Evolutionary conservation across 768 basidiomycete species (phyloP).

Genomic region (Lactifluus echinatus): DNA sequence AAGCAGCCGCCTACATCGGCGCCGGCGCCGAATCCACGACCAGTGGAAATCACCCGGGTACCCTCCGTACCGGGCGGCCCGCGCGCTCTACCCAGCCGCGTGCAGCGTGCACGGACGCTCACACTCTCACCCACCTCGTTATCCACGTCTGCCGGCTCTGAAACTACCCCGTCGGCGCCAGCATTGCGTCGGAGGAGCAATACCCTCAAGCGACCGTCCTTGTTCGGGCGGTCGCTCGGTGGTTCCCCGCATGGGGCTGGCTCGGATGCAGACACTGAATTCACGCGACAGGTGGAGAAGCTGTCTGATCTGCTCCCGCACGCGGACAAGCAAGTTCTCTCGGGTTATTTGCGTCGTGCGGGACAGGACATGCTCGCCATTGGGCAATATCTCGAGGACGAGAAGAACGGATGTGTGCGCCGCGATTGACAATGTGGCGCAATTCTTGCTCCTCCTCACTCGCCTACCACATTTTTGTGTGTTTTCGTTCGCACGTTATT

Average conservation of each 20-base stretch:
- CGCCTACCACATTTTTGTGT: not conserved
- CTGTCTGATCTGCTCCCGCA: constrained; percentile 64
- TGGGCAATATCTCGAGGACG: constrained; percentile 78
- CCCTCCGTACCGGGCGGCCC: constrained; percentile 69
- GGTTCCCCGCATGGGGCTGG: constrained; percentile 2
- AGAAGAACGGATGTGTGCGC: constrained; percentile 60
- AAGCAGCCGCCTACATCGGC: constrained; percentile 36
- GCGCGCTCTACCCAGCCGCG: constrained; percentile 52
- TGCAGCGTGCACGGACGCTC: constrained; percentile 61
- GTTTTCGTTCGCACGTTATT: not conserved
- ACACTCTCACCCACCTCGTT: constrained; percentile 27
- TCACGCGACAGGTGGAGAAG: constrained; percentile 60
- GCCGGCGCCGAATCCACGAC: constrained; percentile 28
- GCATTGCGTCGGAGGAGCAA: constrained; percentile 15
- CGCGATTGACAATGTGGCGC: constrained; percentile 20
- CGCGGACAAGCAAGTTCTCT: constrained; percentile 57
- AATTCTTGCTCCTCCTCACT: constrained; percentile 4
- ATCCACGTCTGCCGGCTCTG: constrained; percentile 24
- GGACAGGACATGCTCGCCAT: constrained; percentile 83
- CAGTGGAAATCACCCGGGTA: constrained; percentile 27
- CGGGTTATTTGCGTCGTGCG: constrained; percentile 61
- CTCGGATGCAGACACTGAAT: constrained; percentile 33
- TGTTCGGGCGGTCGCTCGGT: constrained; percentile 24
- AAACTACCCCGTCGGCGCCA: constrained; percentile 32
- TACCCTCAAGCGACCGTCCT: constrained; percentile 25